These are phyloP conservation scores for Coleophoma cylindrospora DNA, from an alignment of 2,329 filamentous ascomycete species.

Conservation along the genomic window DNA sequence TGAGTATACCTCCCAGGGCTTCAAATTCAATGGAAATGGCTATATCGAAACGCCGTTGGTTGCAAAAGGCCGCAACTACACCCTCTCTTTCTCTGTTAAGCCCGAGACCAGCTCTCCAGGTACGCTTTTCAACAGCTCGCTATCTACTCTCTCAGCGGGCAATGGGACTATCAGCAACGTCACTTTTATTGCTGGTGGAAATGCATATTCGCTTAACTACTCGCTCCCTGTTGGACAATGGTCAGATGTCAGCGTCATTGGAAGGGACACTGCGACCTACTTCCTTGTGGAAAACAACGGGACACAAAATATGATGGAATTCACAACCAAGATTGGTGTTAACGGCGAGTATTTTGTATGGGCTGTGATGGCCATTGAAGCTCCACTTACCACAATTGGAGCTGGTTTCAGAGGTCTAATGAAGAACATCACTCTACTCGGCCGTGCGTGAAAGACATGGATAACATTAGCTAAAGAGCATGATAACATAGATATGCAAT, in stretches of 20 bases:
- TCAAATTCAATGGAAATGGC: too few species aligned
- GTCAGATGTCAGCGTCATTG: conserved; percentile 29
- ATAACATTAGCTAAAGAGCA: too few species aligned
- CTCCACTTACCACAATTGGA: conserved; percentile 14
- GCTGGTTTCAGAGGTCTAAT: conserved; percentile 11
- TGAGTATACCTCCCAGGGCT: too few species aligned
- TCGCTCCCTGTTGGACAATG: conserved; percentile 31
- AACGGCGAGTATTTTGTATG: conserved; percentile 13
- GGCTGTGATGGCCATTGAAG: conserved; percentile 16
- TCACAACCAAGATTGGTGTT: conserved; percentile 12
- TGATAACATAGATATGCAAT: too few species aligned
- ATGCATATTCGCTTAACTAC: conserved; percentile 34
- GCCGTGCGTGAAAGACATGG: too few species aligned
- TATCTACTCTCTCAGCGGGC: conserved; percentile 33
- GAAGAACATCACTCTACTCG: neutral
- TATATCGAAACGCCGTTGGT: conserved; percentile 37
- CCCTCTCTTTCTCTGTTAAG: conserved; percentile 39
- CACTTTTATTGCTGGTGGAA: conserved; percentile 31
- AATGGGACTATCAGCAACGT: conserved; percentile 28
- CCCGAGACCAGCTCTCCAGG: conserved; percentile 28
- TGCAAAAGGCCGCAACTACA: conserved; percentile 53
- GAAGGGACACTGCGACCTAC: conserved; percentile 30
- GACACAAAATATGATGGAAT: conserved; percentile 9
- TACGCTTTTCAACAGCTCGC: conserved; percentile 34
- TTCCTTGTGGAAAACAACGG: conserved; percentile 12